Evolutionary conservation across 169 alveolate genomes (phyloP).

Genomic region (Cryptosporidium canis): DNA sequence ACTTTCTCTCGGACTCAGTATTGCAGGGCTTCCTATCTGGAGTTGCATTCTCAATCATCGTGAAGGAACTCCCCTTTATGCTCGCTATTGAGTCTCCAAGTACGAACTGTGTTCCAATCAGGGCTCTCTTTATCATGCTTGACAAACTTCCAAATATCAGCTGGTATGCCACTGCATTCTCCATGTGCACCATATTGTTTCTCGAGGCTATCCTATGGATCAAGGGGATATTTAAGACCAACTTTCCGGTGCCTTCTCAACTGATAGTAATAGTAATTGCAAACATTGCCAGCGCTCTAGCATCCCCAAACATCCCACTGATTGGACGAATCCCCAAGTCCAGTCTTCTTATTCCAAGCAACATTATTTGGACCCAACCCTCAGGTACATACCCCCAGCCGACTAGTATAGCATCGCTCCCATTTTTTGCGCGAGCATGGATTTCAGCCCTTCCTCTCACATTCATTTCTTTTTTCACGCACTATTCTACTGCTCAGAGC

Average conservation of each 20-base stretch:
- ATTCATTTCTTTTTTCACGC: conserved; percentile 50
- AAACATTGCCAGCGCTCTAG: conserved; percentile 35
- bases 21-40: conserved; percentile 63
- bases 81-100: conserved; percentile 36
- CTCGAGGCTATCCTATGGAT: conserved; percentile 24
- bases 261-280: conserved; percentile 27
- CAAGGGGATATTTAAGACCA: conserved; percentile 1
- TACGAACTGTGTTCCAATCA: conserved; percentile 38
- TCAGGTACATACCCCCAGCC: not conserved
- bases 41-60: conserved; percentile 49
- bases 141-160: not conserved
- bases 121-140: conserved; percentile 6
- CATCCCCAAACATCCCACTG: conserved; percentile 32
- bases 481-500: conserved; percentile 56
- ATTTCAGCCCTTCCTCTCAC: conserved; percentile 55
- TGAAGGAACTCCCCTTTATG: conserved; percentile 61
- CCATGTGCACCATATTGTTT: conserved; percentile 34
- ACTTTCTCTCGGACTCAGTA: conserved; percentile 47
- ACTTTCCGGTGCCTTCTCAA: conserved; percentile 61
- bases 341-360: conserved; percentile 1
- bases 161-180: conserved; percentile 47
- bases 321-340: conserved; percentile 33
- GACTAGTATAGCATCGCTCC: not conserved
- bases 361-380: conserved; percentile 39
- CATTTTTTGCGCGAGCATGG: conserved; percentile 48